Conservation (phyloP, 495 filamentous ascomycete species). For the Hamigera avellanea region DNA sequence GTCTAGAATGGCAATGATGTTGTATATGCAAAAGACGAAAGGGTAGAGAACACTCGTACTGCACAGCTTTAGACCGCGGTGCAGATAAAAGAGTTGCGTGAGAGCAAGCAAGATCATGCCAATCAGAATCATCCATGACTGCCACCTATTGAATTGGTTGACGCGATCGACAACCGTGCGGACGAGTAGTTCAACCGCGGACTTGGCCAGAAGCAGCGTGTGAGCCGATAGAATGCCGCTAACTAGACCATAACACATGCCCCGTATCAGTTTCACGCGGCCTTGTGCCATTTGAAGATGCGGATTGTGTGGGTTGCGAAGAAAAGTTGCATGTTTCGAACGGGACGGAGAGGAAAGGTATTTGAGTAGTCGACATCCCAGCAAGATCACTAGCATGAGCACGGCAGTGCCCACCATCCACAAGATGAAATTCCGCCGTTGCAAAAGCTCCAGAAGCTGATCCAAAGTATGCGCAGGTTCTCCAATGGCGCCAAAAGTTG, state of each 20-base stretch:
- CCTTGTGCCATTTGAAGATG: conserved; percentile 14
- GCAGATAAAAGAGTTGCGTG: conserved; percentile 88
- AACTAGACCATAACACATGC: conserved; percentile 78
- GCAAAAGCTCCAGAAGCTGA: conserved; percentile 69
- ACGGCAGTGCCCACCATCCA: conserved; percentile 80
- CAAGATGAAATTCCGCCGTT: conserved; percentile 62
- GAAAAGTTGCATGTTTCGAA: conserved; percentile 15
- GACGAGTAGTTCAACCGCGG: conserved; percentile 91
- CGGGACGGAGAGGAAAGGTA: conserved; percentile 30
- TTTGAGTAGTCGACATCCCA: conserved; percentile 46
- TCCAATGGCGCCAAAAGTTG: conserved; percentile 87
- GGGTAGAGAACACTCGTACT: conserved; percentile 96
- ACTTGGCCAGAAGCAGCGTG: conserved; percentile 86
- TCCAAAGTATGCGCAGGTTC: conserved; percentile 83
- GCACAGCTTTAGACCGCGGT: conserved; percentile 84
- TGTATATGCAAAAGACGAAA: conserved; percentile 97
- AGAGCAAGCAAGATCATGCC: conserved; percentile 74
- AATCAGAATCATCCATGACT: conserved; percentile 89
- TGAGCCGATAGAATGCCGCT: conserved; percentile 94
- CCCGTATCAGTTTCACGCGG: conserved; percentile 68
- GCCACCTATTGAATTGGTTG: conserved; percentile 96
- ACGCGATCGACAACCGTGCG: conserved; percentile 74
- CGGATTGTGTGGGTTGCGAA: conserved; percentile 32
- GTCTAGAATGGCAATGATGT: conserved; percentile 96
- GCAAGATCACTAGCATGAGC: conserved; percentile 56